phyloP scores from a whole-genome alignment of 2,329 filamentous ascomycete genomes.

The Botryosphaeria dothidea region DNA sequence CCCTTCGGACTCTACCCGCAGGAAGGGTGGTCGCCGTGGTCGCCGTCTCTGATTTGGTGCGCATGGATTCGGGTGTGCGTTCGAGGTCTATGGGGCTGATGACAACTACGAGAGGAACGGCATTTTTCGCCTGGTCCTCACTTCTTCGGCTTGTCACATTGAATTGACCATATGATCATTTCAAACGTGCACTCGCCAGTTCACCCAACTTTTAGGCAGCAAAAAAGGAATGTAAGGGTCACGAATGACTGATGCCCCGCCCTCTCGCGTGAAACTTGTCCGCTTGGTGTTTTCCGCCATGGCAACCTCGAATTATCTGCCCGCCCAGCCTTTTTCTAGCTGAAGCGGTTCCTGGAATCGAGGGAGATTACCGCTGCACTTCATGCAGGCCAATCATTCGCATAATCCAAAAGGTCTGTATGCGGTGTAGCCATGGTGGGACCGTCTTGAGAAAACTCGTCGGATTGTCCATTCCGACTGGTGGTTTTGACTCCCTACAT shows the following conservation, averaged over 20 bases:
- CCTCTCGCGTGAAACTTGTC: background rate
- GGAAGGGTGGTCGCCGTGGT: conserved; percentile 99
- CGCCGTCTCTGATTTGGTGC: conserved; percentile 85
- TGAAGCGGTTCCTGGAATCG: conserved; percentile 29
- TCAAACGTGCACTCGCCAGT: conserved; percentile 19
- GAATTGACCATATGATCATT: conserved; percentile 19
- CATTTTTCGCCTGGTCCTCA: conserved; percentile 64
- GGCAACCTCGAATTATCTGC: conserved; percentile 61
- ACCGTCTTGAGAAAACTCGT: conserved; percentile 54
- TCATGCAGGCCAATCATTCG: conserved; percentile 51
- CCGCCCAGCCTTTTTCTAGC: conserved; percentile 51
- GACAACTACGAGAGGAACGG: conserved; percentile 74
- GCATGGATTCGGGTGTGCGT: conserved; percentile 54
- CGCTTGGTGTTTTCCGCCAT: background rate
- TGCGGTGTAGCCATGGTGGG: conserved; percentile 55
- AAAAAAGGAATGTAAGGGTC: conserved; percentile 17
- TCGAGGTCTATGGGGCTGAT: conserved; percentile 21
- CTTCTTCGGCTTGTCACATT: conserved; percentile 54
- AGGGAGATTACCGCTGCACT: conserved; percentile 40
- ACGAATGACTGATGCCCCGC: conserved; percentile 3
- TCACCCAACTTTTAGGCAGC: conserved; percentile 14
- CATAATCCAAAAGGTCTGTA: conserved; percentile 46
- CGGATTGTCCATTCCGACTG: conserved; percentile 56
- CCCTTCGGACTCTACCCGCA: conserved; percentile 97
- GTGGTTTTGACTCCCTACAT: conserved; percentile 70